Percentiles rank a stretch among this genome's conserved stretches.
These are phyloP conservation scores for Euphorbia celastroides DNA, from an alignment of 441 rosid genomes.

Conservation along the genomic window DNA sequence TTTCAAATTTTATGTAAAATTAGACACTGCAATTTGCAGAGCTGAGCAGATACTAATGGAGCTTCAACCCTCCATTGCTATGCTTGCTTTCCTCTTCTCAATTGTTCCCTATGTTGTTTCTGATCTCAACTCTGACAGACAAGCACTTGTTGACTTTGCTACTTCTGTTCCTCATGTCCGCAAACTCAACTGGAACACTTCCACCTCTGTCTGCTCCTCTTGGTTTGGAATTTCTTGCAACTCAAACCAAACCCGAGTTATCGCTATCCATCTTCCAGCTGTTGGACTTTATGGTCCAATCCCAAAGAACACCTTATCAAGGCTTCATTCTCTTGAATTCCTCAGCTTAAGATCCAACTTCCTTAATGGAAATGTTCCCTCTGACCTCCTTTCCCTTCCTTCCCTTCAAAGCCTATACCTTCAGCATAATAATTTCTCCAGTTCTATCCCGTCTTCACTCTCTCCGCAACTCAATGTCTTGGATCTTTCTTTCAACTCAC, in stretches of 20 bases:
- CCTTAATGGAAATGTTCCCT: constrained; percentile 59
- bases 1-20: too few species aligned
- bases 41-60: constrained; percentile 21
- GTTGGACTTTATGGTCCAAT: constrained; percentile 63
- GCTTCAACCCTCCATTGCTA: constrained; percentile 23
- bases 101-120: constrained; percentile 29
- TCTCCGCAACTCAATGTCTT: constrained; percentile 39
- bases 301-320: constrained; percentile 57
- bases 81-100: constrained; percentile 23
- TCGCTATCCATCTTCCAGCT: constrained; percentile 66
- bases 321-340: constrained; percentile 52
- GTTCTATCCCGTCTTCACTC: constrained; percentile 44
- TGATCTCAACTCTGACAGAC: constrained; percentile 56
- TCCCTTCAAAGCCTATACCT: constrained; percentile 53
- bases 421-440: constrained; percentile 52
- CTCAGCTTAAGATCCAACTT: constrained; percentile 76
- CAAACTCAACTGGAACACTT: constrained; percentile 58
- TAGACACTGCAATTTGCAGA: background rate
- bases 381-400: constrained; percentile 59
- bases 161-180: constrained; percentile 42
- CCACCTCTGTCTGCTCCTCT: constrained; percentile 53
- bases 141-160: constrained; percentile 68
- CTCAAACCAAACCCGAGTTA: constrained; percentile 38
- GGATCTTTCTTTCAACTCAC: constrained; percentile 67
- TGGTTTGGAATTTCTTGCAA: constrained; percentile 76